Evolutionary conservation across 2,329 filamentous ascomycete genomes (phyloP), one percentile per base, ranked within the genome.

Genomic region (Rasamsonia emersonii): DNA sequence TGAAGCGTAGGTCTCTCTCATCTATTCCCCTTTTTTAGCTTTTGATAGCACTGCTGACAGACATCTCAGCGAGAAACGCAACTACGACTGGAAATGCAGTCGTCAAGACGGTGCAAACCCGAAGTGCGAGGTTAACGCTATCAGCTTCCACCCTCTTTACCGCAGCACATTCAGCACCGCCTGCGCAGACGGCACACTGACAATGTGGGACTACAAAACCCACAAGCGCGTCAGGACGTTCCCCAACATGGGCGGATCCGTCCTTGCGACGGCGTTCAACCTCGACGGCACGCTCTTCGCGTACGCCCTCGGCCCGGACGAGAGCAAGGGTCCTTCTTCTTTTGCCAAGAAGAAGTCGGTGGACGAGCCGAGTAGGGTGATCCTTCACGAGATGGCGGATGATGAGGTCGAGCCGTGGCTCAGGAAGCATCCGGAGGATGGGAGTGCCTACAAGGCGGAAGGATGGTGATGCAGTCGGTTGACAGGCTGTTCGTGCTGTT

Each of bases 121-220:
- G n/a, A n/a, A n/a, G n/a, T n/a, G n/a, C n/a, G n/a, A n/a, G n/a
- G 85, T 95, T 51, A 95, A 95, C 64, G 82, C 85, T 47, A 94
- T 94, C 58, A 89, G 83, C 11, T 94, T 93, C 75, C 86, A 94
- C 63, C 86, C 88, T 1, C 70, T 80, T 9, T 85, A 93, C 61
- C n/a, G n/a, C n/a, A 86, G 88, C 51, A 95, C 88, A 9, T 95
- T 94, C 66, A 86, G 81, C 62, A 95, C 86, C 2, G 85, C 86
- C 30, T 88, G 86, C 30, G 82, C 78, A 15, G 88, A 95, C 59
- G 86, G 88, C 35, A 93, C 86, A 1, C 94, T 93, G 38, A 43
- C 52, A 44, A 63, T 68, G 50, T 70, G 67, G 67, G 86, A 95
- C 53, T 84, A 84, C 64, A 79, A 85, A 49, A 82, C 81, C 36